A percentile compares a stretch with the other conserved stretches of the same genome.
Evolutionary conservation across 106 monocot genomes (phyloP).

Genomic region (Acorus calamus): DNA sequence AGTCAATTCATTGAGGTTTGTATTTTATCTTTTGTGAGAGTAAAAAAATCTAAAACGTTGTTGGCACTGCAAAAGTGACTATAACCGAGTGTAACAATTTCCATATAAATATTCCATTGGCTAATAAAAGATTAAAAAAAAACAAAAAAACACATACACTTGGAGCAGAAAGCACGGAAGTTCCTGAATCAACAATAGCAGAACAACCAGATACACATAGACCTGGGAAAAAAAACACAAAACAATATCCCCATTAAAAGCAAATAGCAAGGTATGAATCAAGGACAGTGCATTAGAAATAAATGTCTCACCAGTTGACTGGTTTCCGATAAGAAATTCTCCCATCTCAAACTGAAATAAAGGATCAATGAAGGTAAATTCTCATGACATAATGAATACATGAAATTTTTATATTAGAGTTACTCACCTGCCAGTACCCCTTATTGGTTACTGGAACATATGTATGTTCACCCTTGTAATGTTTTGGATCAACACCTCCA

Average conservation of each 20-base stretch:
- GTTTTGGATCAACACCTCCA: conserved; percentile 67
- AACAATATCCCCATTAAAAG: background rate
- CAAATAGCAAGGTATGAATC: too few relatives aligned
- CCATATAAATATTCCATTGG: too few relatives aligned
- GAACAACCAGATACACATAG: conserved; percentile 51
- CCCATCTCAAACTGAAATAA: conserved; percentile 52
- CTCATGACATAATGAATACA: background rate
- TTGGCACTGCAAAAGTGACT: too few relatives aligned
- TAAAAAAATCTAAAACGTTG: too few relatives aligned
- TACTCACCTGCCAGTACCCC: conserved; percentile 70
- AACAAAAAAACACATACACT: conserved; percentile 29
- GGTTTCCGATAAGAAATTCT: conserved; percentile 39
- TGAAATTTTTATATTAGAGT: background rate
- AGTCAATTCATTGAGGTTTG: too few relatives aligned
- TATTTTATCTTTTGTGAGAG: too few relatives aligned
- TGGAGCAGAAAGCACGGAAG: conserved; percentile 56
- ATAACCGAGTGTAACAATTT: too few relatives aligned
- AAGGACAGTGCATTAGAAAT: background rate
- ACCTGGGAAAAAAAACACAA: conserved; percentile 19
- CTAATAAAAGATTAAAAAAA: background rate
- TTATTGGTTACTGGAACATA: conserved; percentile 65
- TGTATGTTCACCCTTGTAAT: conserved; percentile 59
- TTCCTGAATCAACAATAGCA: conserved; percentile 66
- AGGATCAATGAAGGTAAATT: background rate
- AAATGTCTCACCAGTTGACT: conserved; percentile 25